Evolutionary conservation across 2,329 filamentous ascomycete species (phyloP).

Genomic region (Arthrobotrys entomopaga): DNA sequence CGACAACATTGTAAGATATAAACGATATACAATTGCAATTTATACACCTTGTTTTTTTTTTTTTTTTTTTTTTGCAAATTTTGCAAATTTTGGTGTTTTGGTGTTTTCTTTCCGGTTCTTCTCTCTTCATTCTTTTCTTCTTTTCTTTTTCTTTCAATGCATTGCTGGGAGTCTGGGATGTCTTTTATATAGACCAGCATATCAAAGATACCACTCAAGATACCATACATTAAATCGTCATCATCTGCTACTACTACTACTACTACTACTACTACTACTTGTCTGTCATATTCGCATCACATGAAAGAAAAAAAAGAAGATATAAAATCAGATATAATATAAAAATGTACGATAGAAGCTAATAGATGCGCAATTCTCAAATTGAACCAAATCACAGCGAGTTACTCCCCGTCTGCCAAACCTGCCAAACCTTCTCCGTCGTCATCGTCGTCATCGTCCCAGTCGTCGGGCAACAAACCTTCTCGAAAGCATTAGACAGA

Average conservation of each 20-base stretch:
- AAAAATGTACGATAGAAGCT: slow-evolving; percentile 20
- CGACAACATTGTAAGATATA: slow-evolving; percentile 50
- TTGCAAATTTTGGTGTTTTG: neutral
- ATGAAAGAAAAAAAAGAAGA: slow-evolving; percentile 7
- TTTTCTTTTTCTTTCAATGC: neutral
- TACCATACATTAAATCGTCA: neutral
- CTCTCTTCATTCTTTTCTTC: neutral
- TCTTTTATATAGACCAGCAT: slow-evolving; percentile 9
- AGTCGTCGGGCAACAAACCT: slow-evolving; percentile 27
- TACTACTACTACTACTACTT: slow-evolving; percentile 14
- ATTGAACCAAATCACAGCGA: slow-evolving; percentile 30
- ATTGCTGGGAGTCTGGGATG: slow-evolving; percentile 6
- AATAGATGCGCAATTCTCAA: neutral
- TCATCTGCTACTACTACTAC: too few species aligned
- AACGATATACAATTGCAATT: neutral
- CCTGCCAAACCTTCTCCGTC: neutral
- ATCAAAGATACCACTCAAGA: slow-evolving; percentile 16
- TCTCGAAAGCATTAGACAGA: slow-evolving; percentile 45
- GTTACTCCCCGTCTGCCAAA: slow-evolving; percentile 42
- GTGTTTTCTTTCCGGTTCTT: slow-evolving; percentile 1
- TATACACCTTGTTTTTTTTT: slow-evolving; percentile 13
- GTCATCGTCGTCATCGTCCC: too few species aligned
- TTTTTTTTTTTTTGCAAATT: neutral
- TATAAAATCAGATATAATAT: slow-evolving; percentile 22
- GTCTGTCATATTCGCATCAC: neutral